Evolutionary conservation across 257 asterid genomes (phyloP).

Genomic region (Anisodus tanguticus): DNA sequence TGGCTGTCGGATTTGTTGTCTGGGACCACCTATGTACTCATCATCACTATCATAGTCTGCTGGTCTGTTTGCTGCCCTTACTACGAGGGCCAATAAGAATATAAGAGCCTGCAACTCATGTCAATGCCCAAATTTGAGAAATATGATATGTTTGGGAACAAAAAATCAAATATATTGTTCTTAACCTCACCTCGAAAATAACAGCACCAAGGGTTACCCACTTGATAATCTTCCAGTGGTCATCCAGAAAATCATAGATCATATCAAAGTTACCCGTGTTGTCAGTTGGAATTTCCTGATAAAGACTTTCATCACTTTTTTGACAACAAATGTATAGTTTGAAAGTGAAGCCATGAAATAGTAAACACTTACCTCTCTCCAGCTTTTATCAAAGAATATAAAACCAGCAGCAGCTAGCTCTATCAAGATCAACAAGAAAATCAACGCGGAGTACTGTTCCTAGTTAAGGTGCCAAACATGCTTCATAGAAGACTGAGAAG

Average conservation of each 20-base stretch:
- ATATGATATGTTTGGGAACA: not conserved
- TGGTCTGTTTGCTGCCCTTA: conserved; percentile 87
- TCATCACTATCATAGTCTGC: conserved; percentile 96
- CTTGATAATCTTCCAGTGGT: conserved; percentile 71
- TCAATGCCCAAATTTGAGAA: not conserved
- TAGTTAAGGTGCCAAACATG: conserved; percentile 68
- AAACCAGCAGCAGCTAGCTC: conserved; percentile 87
- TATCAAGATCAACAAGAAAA: conserved; percentile 75
- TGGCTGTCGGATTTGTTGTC: conserved; percentile 93
- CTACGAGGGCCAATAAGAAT: conserved; percentile 86
- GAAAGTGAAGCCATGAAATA: conserved; percentile 28
- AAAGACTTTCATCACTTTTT: conserved; percentile 22
- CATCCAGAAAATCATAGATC: conserved; percentile 69
- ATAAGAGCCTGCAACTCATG: conserved; percentile 74
- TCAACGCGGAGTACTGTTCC: conserved; percentile 72
- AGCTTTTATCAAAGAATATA: conserved; percentile 88
- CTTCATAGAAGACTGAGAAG: not conserved
- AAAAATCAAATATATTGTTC: not conserved
- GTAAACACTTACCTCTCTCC: conserved; percentile 72
- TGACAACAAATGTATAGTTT: conserved; percentile 23
- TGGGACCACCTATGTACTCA: conserved; percentile 75
- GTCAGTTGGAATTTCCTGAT: conserved; percentile 71
- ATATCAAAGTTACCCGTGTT: conserved; percentile 62
- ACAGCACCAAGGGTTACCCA: conserved; percentile 89
- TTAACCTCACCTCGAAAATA: conserved; percentile 62